Base-by-base conservation (phyloP, 768 basidiomycete species). In the Pisolithus tinctorius region DNA sequence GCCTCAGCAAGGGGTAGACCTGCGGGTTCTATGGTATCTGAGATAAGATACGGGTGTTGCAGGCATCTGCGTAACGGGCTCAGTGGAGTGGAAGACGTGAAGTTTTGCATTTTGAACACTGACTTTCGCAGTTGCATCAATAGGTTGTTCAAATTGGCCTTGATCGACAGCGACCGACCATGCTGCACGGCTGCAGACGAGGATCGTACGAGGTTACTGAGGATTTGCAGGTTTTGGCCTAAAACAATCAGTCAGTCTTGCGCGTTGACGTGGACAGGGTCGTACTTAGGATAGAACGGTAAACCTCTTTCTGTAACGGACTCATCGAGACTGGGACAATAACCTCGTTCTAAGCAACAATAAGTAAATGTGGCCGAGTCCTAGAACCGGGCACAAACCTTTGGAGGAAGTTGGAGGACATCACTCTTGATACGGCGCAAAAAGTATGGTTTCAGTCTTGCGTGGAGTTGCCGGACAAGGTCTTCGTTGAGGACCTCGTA, bases 371-470 rank as follows among this genome's bases (percentile, higher is more conserved):
- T 50, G 17, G 29, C 38, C 38, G 13, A 36, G 23, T 13, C 25
- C 4, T 25, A 50, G 17, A 10, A 3, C 31, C 49, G 59, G 38
- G 23, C 30, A 52, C 56, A 30, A 58, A 92, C 93, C 80, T 95
- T 96, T 0, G 91, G 85, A 39, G 90, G 93, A n/a, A 95, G 78
- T 55, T 89, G 81, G 14, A 97, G 74, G 2, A 96, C 93, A 63
- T 96, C 91, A 52, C 86, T 86, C 71, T 99, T 99, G 59, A 92
- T 82, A 16, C 96, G 84, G 14, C 96, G 86, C 31, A 99, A 71
- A 71, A 98, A 96, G 62, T 97, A 96, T 0, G 93, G 94, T 56
- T 86, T 76, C 41, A 97, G 71, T 58, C 81, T 78, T 25, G 69
- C 73, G 60, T 96, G 94, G 27, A 99, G 71, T 51, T 89, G 78